Percentiles rank a stretch among this genome's conserved stretches.
phyloP scores from a whole-genome alignment of 1,284 basidiomycete genomes.

The Gymnopus androsaceus region DNA sequence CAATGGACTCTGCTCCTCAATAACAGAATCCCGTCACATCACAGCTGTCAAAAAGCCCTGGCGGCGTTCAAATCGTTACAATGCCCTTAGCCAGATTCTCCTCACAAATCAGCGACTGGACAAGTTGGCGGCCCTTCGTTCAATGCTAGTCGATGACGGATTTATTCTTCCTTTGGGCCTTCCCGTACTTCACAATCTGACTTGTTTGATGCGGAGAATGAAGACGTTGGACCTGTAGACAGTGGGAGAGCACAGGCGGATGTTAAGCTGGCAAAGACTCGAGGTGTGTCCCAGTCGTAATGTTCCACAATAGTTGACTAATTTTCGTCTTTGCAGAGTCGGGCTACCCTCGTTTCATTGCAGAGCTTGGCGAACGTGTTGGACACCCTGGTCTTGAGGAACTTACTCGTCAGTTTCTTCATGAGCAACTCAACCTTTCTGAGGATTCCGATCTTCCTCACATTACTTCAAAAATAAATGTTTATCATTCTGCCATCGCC shows the following conservation, averaged over 20 bases:
- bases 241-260: conserved; percentile 1
- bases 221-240: conserved; percentile 9
- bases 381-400: conserved; percentile 10
- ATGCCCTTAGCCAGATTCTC: conserved; percentile 28
- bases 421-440: conserved; percentile 15
- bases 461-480: conserved; percentile 17
- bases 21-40: conserved; percentile 22
- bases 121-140: conserved; percentile 24
- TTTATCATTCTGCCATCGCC: conserved; percentile 28
- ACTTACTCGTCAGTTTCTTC: conserved; percentile 19
- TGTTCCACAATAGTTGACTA: not conserved
- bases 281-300: conserved; percentile 1
- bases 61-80: conserved; percentile 23
- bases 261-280: conserved; percentile 7
- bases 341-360: conserved; percentile 3
- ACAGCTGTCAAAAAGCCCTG: conserved; percentile 29
- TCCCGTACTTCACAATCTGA: not conserved
- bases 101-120: conserved; percentile 24
- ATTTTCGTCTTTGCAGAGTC: not conserved
- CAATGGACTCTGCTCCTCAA: conserved; percentile 18
- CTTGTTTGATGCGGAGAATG: conserved; percentile 4
- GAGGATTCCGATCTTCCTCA: conserved; percentile 10
- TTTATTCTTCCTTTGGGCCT: not conserved
- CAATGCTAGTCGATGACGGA: not conserved
- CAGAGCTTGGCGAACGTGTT: conserved; percentile 4